Conservation (phyloP, 129 eudicot species). For the Centaurea solstitialis region DNA sequence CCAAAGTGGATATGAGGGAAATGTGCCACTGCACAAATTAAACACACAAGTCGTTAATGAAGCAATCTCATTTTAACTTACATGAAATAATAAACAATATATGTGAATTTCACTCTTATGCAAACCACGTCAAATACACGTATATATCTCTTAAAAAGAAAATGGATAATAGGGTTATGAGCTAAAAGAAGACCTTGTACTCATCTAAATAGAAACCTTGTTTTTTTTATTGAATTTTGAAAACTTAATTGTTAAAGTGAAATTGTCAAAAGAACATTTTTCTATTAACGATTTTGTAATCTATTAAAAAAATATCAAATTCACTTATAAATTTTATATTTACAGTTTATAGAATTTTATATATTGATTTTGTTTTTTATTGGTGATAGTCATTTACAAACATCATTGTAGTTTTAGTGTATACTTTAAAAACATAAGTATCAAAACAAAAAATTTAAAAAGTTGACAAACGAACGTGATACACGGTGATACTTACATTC, state of each 20-base stretch:
- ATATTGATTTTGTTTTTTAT: neutral
- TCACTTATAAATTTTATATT: neutral
- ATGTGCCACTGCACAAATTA: conserved; percentile 67
- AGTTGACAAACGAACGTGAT: neutral
- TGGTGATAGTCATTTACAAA: neutral
- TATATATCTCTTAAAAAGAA: too few species aligned
- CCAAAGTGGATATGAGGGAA: conserved; percentile 73
- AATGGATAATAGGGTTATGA: neutral
- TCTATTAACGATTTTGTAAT: neutral
- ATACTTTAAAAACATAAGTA: neutral
- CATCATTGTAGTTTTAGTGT: neutral
- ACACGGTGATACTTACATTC: conserved; percentile 53
- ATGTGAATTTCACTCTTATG: neutral
- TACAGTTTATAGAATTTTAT: too few species aligned
- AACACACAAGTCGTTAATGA: neutral
- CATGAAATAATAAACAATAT: too few species aligned
- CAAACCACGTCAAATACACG: neutral
- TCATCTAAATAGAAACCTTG: too few species aligned
- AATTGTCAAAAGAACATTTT: neutral
- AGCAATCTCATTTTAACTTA: too few species aligned
- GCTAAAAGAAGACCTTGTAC: too few species aligned
- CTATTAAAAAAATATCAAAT: neutral
- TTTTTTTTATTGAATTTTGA: neutral
- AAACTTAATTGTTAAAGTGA: too few species aligned
- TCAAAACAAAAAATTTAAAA: neutral